Base-by-base conservation (phyloP, 1,284 basidiomycete species). In the Mycena citricolor region DNA sequence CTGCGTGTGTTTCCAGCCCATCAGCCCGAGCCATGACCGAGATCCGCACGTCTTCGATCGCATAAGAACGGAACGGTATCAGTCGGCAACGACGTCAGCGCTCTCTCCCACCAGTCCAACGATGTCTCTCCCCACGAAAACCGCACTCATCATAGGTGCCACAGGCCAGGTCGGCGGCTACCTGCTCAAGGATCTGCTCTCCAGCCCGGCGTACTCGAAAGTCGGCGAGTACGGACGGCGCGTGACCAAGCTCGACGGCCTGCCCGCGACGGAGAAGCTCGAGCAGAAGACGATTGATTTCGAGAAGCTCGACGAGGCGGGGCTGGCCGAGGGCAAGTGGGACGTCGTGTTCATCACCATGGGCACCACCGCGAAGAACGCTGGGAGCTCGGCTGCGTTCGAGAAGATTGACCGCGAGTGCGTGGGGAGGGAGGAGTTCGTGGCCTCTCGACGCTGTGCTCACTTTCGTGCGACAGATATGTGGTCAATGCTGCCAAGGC, bases 351-450 rank as follows among this genome's bases (percentile, higher is more conserved):
- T 77, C 48, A 70, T 80, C 39, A 68, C 76, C 0, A 58, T 88
- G n/a, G 85, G 84, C 4, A 87, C 84, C 16, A 80, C 76, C 10
- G 69, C 64, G 21, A 74, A 69, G 13, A 50, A 32, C n/a, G 87
- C 86, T 0, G 86, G 85, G 2, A 75, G 78, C 48, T 74, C 76
- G 1, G 74, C 70, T 17, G 70, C 70, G 3, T 90, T 89, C 47
- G 80, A 84, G 59, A 82, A 76, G 63, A 88, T 90, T 52, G 88
- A 90, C 56, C 67, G 82, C 58, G 83, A 83, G 83, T 84, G 47
- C 45, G 77, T 63, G 4, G 5, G n/a, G n/a, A n/a, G n/a, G n/a
- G n/a, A n/a, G n/a, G n/a, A n/a, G n/a, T n/a, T n/a, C n/a, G n/a
- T n/a, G n/a, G 20, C n/a, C n/a, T n/a, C n/a, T n/a, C n/a, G 3